Percentiles rank a stretch among this genome's conserved stretches.
These are phyloP conservation scores for Aspergillus ruber DNA, from an alignment of 2,329 filamentous ascomycete genomes.

Conservation along the genomic window DNA sequence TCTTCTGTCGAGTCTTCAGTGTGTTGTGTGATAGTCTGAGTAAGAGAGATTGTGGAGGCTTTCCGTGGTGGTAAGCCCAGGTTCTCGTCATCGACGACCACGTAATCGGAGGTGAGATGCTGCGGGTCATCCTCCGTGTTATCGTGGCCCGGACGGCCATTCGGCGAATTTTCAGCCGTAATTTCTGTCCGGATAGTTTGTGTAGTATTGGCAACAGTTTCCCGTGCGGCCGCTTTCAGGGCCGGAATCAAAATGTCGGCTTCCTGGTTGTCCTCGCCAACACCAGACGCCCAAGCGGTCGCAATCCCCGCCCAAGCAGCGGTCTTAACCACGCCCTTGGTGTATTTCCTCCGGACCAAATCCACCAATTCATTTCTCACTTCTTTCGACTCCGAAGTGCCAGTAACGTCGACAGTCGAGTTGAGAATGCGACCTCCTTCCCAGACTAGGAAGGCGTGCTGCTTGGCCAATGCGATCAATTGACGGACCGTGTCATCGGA, in stretches of 20 bases:
- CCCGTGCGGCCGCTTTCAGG: conserved; percentile 35
- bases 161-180: conserved; percentile 20
- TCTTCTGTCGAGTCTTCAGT: conserved; percentile 23
- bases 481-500: conserved; percentile 47
- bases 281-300: conserved; percentile 34
- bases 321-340: conserved; percentile 30
- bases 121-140: conserved; percentile 11
- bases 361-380: conserved; percentile 27
- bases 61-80: conserved; percentile 26
- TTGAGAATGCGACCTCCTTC: conserved; percentile 36
- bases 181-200: conserved; percentile 38
- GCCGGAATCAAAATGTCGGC: conserved; percentile 38
- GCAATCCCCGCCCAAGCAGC: conserved; percentile 35
- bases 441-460: conserved; percentile 35
- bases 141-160: conserved; percentile 9
- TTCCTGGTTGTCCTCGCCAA: conserved; percentile 30
- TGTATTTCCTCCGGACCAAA: conserved; percentile 33
- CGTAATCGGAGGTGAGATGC: conserved; percentile 19
- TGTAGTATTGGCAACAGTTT: conserved; percentile 32
- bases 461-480: conserved; percentile 29
- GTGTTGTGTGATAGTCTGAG: conserved; percentile 32
- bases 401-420: conserved; percentile 26
- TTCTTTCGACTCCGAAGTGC: conserved; percentile 22
- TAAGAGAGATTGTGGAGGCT: conserved; percentile 37
- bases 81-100: conserved; percentile 9